Conservation (phyloP, 768 basidiomycete species). For the Rhodotorula kratochvilovae region DNA sequence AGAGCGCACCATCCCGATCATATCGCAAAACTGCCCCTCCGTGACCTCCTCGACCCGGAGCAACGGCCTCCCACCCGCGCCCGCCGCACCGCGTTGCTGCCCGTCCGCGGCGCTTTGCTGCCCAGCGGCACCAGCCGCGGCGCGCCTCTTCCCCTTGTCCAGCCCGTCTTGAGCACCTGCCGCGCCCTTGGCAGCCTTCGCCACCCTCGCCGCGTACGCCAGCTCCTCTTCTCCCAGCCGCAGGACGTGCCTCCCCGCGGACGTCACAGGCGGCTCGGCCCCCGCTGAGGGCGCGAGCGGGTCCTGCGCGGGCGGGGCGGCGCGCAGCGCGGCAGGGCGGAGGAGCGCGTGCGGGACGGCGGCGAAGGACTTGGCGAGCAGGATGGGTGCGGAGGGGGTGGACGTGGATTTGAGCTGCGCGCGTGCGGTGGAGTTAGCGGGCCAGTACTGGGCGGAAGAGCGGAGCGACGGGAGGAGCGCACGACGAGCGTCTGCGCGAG, state of each 20-base stretch:
- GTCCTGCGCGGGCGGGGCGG: background rate
- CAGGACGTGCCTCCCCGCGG: background rate
- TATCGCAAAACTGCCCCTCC: conserved; percentile 10
- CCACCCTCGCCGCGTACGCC: background rate
- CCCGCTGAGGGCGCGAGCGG: background rate
- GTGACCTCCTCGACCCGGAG: background rate
- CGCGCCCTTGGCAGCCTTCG: too few relatives aligned
- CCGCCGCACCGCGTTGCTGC: too few relatives aligned
- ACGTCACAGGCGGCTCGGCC: background rate
- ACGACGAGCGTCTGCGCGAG: background rate
- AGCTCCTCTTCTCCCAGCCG: background rate
- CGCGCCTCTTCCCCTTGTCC: too few relatives aligned
- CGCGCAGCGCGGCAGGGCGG: background rate
- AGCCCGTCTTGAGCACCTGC: background rate
- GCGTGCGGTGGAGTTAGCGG: too few relatives aligned
- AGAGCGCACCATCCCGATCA: conserved; percentile 12
- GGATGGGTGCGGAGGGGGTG: background rate
- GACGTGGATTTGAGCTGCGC: background rate
- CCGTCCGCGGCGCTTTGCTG: too few relatives aligned
- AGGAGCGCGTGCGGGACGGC: background rate
- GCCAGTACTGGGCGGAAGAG: background rate
- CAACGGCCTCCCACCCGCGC: background rate
- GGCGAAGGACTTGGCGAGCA: conserved; percentile 4
- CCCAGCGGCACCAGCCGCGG: background rate
- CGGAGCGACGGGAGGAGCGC: background rate